Percentiles rank a stretch among this genome's conserved stretches.
Evolutionary conservation across 352 stramenopile species (phyloP).

Genomic region (Pythium graminicola): DNA sequence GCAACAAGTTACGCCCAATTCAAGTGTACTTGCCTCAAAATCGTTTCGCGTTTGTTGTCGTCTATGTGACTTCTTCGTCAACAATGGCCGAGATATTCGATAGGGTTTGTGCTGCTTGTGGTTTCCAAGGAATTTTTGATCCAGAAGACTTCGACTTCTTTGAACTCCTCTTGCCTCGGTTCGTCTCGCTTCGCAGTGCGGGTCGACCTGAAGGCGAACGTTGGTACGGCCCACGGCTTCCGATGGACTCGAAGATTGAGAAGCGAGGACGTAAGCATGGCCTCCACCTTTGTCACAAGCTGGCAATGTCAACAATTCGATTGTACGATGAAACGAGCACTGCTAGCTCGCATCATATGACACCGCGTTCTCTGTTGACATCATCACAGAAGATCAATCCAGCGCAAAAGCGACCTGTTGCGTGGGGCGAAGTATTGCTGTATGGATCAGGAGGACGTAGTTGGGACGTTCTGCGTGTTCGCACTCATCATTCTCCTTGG

Average conservation of each 20-base stretch:
- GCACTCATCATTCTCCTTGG: conserved; percentile 68
- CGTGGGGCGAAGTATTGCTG: conserved; percentile 67
- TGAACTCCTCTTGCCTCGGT: conserved; percentile 71
- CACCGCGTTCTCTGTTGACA: conserved; percentile 61
- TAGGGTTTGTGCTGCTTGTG: conserved; percentile 66
- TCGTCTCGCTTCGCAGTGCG: conserved; percentile 80
- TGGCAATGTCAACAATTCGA: conserved; percentile 83
- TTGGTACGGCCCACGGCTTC: conserved; percentile 73
- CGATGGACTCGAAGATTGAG: conserved; percentile 53
- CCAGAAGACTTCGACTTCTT: conserved; percentile 82
- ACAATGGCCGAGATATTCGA: conserved; percentile 71
- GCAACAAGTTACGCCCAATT: conserved; percentile 38
- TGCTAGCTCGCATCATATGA: conserved; percentile 76
- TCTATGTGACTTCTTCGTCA: conserved; percentile 52
- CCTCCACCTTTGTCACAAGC: conserved; percentile 81
- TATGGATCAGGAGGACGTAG: conserved; percentile 73
- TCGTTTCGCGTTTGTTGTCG: conserved; percentile 70
- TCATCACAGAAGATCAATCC: conserved; percentile 72
- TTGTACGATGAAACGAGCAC: conserved; percentile 85
- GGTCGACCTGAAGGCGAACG: conserved; percentile 74
- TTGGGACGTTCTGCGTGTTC: conserved; percentile 79
- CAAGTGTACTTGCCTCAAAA: conserved; percentile 85
- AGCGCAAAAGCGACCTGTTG: conserved; percentile 69
- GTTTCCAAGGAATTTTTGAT: conserved; percentile 65
- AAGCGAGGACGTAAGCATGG: conserved; percentile 56